Base-by-base conservation (phyloP, 306 rosid genomes). In the Abrus pulchellus region DNA sequence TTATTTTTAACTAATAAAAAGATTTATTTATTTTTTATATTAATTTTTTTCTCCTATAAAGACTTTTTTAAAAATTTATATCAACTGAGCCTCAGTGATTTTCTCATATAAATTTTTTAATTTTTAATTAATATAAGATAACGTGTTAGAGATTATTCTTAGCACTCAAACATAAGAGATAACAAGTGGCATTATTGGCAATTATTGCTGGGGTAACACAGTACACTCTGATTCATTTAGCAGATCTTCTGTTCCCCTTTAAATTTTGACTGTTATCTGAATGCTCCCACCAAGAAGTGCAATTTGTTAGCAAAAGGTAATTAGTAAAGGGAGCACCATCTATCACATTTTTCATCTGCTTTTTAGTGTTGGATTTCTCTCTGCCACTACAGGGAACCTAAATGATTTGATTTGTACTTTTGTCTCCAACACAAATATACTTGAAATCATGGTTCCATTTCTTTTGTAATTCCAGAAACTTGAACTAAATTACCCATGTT, bases 331-430 rank as follows among this genome's bases (percentile, higher is more conserved):
- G 32, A 63, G 20, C 40, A 40, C 57, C 28, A 29, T 33, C 34
- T 29, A 55, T 60, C 66, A 0, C 30, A 52, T 53, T 27, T 52
- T 80, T 50, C 40, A 52, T 30, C 34, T 32, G 38, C 74, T 52
- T 41, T 73, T 41, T 75, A 13, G 61, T 14, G 62, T 50, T 52
- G 45, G 59, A 50, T 80, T 72, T 52, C 66, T 36, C 45, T 70
- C 59, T 14, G 27, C 44, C 27, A 72, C 47, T 40, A 7, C 9
- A 33, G 11, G 50, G 7, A 32, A 54, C 67, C 44, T 57, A 59
- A 69, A 79, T 69, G 20, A 36, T 59, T 79, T 36, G 13, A 7
- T 43, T 59, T 60, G 54, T 34, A 45, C 70, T 47, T 68, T 44
- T n/a, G 56, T 57, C 7, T 68, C 62, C 33, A 3, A 56, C 29